phyloP scores from a whole-genome alignment of 306 rosid genomes.

The Ochetophila trinervis region DNA sequence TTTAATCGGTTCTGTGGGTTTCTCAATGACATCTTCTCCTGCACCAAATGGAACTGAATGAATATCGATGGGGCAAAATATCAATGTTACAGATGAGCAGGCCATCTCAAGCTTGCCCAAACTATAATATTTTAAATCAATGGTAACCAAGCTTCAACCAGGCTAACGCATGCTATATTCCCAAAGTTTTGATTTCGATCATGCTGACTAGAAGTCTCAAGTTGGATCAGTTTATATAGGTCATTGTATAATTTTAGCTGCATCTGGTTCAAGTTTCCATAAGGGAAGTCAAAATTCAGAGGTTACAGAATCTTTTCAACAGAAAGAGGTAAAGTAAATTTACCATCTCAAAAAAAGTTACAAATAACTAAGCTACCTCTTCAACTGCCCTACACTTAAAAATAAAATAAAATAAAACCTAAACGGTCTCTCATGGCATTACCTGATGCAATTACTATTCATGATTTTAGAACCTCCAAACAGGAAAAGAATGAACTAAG shows the following conservation, averaged over 20 bases:
- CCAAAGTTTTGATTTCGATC: not conserved
- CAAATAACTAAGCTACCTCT: not conserved
- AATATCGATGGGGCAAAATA: constrained; percentile 19
- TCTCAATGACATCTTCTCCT: constrained; percentile 73
- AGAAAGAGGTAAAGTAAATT: not conserved
- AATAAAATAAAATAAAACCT: not conserved
- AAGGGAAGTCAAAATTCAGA: too few relatives aligned
- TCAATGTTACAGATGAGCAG: constrained; percentile 10
- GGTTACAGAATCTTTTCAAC: too few relatives aligned
- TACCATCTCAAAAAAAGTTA: not conserved
- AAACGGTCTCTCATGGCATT: too few relatives aligned
- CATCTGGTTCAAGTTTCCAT: too few relatives aligned
- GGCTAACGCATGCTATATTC: not conserved
- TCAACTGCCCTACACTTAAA: not conserved
- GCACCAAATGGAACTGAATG: constrained; percentile 33
- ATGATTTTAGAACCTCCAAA: too few relatives aligned
- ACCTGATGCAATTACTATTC: too few relatives aligned
- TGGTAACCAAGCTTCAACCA: not conserved
- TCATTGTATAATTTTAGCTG: too few relatives aligned
- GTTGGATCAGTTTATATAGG: not conserved
- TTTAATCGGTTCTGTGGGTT: constrained; percentile 69
- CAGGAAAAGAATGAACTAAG: too few relatives aligned
- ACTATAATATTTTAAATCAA: not conserved
- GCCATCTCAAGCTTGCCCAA: not conserved
- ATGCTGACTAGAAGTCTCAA: not conserved